phyloP scores from a whole-genome alignment of 371 early-diverging fungal species.

The Apophysomyces sp. region DNA sequence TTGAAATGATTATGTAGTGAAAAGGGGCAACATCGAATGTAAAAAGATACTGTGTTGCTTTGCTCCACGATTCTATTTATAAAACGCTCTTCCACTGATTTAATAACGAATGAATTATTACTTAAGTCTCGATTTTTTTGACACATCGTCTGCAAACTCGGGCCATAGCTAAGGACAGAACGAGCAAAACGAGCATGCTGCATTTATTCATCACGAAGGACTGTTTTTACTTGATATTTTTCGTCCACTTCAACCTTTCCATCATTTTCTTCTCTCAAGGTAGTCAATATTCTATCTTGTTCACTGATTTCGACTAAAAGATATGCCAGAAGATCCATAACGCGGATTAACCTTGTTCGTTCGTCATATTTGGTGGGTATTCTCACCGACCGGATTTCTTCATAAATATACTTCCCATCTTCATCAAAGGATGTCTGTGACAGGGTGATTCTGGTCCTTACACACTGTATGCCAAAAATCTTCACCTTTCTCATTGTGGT shows the following conservation, averaged over 20 bases:
- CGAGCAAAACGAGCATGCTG: background rate
- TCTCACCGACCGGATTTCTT: constrained; percentile 7
- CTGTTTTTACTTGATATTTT: constrained; percentile 3
- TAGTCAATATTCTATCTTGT: background rate
- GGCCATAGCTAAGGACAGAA: no score
- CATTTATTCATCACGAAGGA: background rate
- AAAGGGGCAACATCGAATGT: no score
- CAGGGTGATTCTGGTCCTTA: background rate
- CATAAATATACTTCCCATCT: background rate
- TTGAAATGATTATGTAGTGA: no score
- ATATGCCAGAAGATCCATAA: constrained; percentile 4
- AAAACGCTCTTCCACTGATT: no score
- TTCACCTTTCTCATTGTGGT: background rate
- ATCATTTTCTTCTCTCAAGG: constrained; percentile 2
- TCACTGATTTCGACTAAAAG: background rate
- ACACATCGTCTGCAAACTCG: no score
- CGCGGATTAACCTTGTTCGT: background rate
- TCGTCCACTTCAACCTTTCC: constrained; percentile 6
- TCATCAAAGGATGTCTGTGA: constrained; percentile 4
- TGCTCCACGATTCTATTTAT: no score
- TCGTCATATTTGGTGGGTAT: constrained; percentile 1
- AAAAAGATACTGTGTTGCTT: no score
- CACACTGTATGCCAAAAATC: background rate
- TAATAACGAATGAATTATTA: no score
- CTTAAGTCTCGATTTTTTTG: no score